These are phyloP conservation scores for Pythium pyrilobum DNA, from an alignment of 352 stramenopile genomes.

Conservation along the genomic window DNA sequence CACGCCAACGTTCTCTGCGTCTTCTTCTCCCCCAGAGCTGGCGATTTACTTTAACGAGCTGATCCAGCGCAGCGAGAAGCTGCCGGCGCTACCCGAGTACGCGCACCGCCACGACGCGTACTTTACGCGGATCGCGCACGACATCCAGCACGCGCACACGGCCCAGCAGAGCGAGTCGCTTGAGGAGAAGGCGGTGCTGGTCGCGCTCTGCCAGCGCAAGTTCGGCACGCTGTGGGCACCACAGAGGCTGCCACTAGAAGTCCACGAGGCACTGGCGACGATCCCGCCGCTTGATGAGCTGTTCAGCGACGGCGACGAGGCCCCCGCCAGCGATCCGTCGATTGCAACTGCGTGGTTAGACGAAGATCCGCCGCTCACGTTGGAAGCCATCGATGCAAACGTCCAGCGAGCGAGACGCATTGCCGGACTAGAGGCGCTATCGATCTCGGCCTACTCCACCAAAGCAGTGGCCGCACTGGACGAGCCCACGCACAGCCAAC, in stretches of 20 bases:
- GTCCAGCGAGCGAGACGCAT: slow-evolving; percentile 1
- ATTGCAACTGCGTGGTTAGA: background rate
- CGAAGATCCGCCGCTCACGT: background rate
- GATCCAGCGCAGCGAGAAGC: slow-evolving; percentile 8
- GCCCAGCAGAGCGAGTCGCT: slow-evolving; percentile 11
- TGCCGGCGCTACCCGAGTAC: slow-evolving; percentile 1
- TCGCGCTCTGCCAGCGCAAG: slow-evolving; percentile 14
- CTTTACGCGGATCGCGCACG: slow-evolving; percentile 12
- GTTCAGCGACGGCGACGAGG: slow-evolving; percentile 8
- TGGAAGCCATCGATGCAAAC: slow-evolving; percentile 3
- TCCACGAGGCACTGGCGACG: background rate
- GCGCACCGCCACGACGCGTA: slow-evolving; percentile 3
- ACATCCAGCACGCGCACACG: slow-evolving; percentile 12
- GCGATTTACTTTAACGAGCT: slow-evolving; percentile 18
- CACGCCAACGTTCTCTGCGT: too few relatives aligned
- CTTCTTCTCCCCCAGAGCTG: slow-evolving; percentile 11
- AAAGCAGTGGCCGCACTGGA: background rate
- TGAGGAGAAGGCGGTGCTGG: slow-evolving; percentile 4
- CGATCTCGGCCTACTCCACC: background rate
- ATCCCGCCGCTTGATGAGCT: slow-evolving; percentile 4
- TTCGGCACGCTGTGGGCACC: slow-evolving; percentile 7
- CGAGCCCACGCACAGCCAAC: too few relatives aligned
- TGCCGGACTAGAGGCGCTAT: background rate
- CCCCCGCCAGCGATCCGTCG: too few relatives aligned
- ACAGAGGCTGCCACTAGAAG: slow-evolving; percentile 7